Base-by-base conservation (phyloP, 2,329 filamentous ascomycete genomes). In the Colletotrichum musicola region DNA sequence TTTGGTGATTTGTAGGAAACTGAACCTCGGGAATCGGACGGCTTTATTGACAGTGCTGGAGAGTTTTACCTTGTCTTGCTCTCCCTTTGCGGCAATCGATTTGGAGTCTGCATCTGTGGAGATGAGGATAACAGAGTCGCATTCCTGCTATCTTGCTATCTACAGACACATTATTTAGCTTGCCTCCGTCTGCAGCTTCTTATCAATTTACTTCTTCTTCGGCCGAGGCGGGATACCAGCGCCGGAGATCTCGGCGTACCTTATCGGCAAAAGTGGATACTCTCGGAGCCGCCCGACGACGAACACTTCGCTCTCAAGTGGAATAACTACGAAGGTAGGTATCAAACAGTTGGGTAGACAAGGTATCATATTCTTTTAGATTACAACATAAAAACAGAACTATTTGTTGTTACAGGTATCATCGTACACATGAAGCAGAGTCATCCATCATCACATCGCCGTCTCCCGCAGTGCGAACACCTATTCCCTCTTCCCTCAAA, bases 381-480 rank as follows among this genome's bases (percentile, higher is more conserved):
- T 42, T 38, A 53, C 49, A 18, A 35, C 3, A 46, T 27, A 10
- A 40, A 35, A 54, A 35, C 30, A 35, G 7, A 10, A 35, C 10
- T 3, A 35, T 3, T 10, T 49, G 10, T 27, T 25, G 9, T 40
- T 38, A n/a, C 55, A 57, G 38, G 38, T 18, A 50, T 13, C 10
- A 54, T 13, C 10, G 47, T 25, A 14, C 50, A 4, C 7, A 4
- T 2, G 5, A 35, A 35, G 3, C 10, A 9, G 12, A 35, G 6
- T 46, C 27, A 65, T 10, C 49, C 18, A 20, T 56, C 27, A 3
- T 25, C 35, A n/a, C 62, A 68, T 12, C 50, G 42, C n/a, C 10
- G 42, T 13, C 42, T 25, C 14, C 65, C 65, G 56, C 65, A 68
- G 49, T 51, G 55, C 6, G 54, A 42, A 18, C 62, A 65, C n/a